phyloP scores from a whole-genome alignment of 495 filamentous ascomycete genomes.

The Aspergillus cavernicola region DNA sequence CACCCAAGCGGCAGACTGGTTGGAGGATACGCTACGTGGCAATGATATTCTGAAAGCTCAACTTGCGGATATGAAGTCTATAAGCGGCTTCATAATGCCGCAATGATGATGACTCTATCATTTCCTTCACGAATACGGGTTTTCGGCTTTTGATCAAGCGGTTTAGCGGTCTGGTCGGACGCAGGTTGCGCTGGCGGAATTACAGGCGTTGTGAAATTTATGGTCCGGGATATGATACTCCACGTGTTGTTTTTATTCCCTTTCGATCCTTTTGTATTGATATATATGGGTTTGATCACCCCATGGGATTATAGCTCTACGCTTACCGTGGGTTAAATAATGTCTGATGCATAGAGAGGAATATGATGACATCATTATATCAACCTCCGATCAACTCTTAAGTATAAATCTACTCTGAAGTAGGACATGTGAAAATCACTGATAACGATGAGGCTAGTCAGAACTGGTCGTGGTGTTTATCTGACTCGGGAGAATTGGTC shows the following conservation, averaged over 20 bases:
- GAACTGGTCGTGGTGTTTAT: constrained; percentile 1
- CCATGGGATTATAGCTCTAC: neutral
- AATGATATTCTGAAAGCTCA: constrained; percentile 53
- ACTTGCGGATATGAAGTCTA: constrained; percentile 41
- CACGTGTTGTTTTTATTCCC: neutral
- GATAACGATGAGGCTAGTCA: neutral
- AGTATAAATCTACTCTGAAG: neutral
- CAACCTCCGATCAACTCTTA: neutral
- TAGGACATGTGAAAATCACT: constrained; percentile 6
- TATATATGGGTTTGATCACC: neutral
- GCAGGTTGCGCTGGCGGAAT: constrained; percentile 6
- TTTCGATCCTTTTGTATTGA: constrained; percentile 6
- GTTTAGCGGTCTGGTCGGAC: constrained; percentile 18
- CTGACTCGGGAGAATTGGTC: neutral
- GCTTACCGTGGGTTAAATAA: constrained; percentile 2
- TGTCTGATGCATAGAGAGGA: neutral
- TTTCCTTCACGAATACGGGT: neutral
- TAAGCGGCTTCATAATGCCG: constrained; percentile 43
- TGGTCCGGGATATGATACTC: constrained; percentile 10
- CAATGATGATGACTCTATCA: constrained; percentile 29
- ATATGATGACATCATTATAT: constrained; percentile 11
- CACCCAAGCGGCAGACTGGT: constrained; percentile 64
- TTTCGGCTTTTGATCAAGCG: constrained; percentile 7
- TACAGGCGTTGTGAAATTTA: constrained; percentile 12
- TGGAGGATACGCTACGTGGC: constrained; percentile 65